phyloP scores from a whole-genome alignment of 306 rosid genomes.

The Astragalus membranaceus region DNA sequence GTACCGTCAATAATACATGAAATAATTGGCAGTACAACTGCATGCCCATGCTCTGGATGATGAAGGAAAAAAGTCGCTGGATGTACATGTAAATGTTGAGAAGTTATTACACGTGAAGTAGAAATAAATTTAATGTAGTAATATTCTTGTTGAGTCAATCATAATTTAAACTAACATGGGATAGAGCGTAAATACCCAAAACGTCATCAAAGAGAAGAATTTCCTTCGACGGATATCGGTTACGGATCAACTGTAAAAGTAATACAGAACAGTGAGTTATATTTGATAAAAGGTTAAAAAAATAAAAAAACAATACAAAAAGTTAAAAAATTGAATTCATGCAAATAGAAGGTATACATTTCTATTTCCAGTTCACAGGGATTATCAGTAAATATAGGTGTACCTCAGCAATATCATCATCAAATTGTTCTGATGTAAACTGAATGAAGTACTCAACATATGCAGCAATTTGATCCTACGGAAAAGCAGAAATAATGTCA shows the following conservation, averaged over 20 bases:
- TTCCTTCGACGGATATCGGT: constrained; percentile 69
- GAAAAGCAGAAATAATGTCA: constrained; percentile 12
- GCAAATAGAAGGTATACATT: constrained; percentile 9
- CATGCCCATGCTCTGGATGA: constrained; percentile 99
- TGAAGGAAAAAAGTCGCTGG: constrained; percentile 93
- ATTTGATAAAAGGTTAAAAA: neutral
- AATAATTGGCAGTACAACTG: constrained; percentile 92
- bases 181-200: constrained; percentile 62
- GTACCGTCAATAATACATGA: constrained; percentile 87
- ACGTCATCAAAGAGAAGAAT: constrained; percentile 91
- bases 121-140: constrained; percentile 6
- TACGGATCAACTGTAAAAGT: constrained; percentile 79
- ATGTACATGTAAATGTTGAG: constrained; percentile 25
- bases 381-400: neutral
- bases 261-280: constrained; percentile 25
- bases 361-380: neutral
- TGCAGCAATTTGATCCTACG: constrained; percentile 82
- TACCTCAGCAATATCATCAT: constrained; percentile 92
- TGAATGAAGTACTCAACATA: constrained; percentile 91
- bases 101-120: constrained; percentile 28
- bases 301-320: neutral
- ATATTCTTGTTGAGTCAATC: constrained; percentile 14
- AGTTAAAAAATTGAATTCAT: neutral
- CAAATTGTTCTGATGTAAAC: constrained; percentile 88
- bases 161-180: constrained; percentile 29